These are phyloP conservation scores for Tetrapyrgos nigripes DNA, from an alignment of 1,284 basidiomycete species.

Conservation along the genomic window DNA sequence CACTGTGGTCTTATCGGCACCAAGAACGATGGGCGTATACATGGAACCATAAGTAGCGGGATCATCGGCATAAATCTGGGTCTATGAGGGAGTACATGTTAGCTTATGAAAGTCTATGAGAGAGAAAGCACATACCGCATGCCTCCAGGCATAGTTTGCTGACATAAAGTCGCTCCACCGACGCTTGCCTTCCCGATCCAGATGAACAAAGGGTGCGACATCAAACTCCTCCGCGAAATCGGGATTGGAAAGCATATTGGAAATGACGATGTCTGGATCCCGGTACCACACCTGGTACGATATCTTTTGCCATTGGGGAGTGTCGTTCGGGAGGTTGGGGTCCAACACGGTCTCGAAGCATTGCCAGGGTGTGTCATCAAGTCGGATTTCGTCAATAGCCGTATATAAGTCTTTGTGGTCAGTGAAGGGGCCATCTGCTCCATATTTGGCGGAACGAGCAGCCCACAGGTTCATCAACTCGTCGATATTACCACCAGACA, in stretches of 20 bases:
- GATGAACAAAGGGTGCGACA: conserved; percentile 23
- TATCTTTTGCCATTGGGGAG: conserved; percentile 29
- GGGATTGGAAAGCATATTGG: conserved; percentile 25
- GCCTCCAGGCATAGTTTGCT: conserved; percentile 31
- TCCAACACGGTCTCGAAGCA: conserved; percentile 23
- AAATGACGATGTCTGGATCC: conserved; percentile 20
- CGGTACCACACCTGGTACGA: conserved; percentile 30
- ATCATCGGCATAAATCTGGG: conserved; percentile 16
- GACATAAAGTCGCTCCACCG: conserved; percentile 37
- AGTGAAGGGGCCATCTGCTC: conserved; percentile 28
- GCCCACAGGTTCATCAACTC: conserved; percentile 22
- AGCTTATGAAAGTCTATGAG: background rate
- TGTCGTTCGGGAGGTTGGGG: conserved; percentile 23
- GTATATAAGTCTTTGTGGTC: conserved; percentile 24
- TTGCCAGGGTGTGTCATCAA: conserved; percentile 31
- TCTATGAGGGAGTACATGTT: background rate
- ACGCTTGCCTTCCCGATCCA: conserved; percentile 4
- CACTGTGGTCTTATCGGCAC: conserved; percentile 43
- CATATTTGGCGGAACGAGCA: conserved; percentile 10
- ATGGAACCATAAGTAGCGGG: conserved; percentile 29
- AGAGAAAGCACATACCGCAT: conserved; percentile 23
- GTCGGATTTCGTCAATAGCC: conserved; percentile 33
- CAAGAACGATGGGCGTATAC: conserved; percentile 38
- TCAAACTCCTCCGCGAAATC: conserved; percentile 21
- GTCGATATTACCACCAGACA: conserved; percentile 18